Evolutionary conservation across 495 filamentous ascomycete species (phyloP).

Genomic region (Neurospora sp.): DNA sequence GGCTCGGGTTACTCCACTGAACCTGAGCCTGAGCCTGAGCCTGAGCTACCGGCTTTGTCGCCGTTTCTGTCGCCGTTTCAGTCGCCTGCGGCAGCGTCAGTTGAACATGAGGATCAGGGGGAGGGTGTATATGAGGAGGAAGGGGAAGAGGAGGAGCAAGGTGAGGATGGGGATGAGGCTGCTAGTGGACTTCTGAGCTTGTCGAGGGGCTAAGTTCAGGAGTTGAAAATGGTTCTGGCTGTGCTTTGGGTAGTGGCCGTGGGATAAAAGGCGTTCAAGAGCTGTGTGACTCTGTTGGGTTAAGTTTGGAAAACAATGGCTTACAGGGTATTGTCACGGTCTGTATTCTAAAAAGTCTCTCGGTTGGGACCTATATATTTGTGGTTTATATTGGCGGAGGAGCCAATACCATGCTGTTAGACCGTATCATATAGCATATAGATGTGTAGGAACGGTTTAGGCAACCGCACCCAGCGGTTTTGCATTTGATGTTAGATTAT

Average conservation of each 20-base stretch:
- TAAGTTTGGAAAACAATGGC: not conserved
- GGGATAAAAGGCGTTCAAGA: not conserved
- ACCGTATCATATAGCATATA: not conserved
- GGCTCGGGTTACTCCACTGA: not conserved
- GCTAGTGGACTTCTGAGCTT: conserved; percentile 26
- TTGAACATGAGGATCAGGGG: not conserved
- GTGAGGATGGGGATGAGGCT: conserved; percentile 11
- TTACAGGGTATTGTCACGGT: not conserved
- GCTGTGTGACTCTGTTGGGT: not conserved
- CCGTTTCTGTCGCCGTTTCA: not conserved
- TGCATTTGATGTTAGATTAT: not conserved
- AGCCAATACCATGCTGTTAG: not conserved
- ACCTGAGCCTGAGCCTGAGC: not conserved
- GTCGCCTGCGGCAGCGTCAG: not conserved
- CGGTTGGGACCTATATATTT: not conserved
- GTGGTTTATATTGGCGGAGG: not conserved
- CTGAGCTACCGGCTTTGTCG: not conserved
- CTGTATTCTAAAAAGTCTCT: not conserved
- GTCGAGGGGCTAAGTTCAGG: conserved; percentile 6
- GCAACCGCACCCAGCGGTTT: not conserved
- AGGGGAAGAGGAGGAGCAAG: conserved; percentile 5
- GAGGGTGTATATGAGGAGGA: not conserved
- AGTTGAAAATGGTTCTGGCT: not conserved
- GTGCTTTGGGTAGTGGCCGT: not conserved
- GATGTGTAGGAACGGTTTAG: not conserved